These are phyloP conservation scores for Zalerion maritima DNA, from an alignment of 495 filamentous ascomycete genomes.

Conservation along the genomic window DNA sequence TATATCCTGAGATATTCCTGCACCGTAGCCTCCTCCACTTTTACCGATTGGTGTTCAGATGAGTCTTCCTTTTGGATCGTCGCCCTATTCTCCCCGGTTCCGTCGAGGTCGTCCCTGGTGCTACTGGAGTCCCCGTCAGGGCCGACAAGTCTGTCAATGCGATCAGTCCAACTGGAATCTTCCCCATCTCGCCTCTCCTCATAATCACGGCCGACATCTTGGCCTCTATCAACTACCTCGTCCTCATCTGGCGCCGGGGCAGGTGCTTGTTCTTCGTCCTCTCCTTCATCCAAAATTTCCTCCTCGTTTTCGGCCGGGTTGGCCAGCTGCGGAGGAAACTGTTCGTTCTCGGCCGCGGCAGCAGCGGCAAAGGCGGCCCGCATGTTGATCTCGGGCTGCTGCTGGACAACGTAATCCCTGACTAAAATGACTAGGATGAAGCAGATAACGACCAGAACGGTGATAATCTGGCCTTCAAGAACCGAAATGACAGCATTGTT, in stretches of 20 bases:
- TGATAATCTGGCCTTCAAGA: conserved; percentile 87
- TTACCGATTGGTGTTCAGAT: too few species aligned
- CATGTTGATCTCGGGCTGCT: conserved; percentile 68
- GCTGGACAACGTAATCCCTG: conserved; percentile 94
- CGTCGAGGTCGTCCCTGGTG: neutral
- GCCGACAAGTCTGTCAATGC: too few species aligned
- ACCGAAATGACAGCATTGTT: conserved; percentile 74
- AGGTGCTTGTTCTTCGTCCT: conserved; percentile 1
- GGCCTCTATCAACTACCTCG: neutral
- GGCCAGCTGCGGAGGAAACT: conserved; percentile 2
- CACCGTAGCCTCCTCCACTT: conserved; percentile 19
- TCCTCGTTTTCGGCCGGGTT: conserved; percentile 8
- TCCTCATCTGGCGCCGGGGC: neutral
- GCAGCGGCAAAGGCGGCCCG: conserved; percentile 35
- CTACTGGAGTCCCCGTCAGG: neutral
- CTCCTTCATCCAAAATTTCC: conserved; percentile 10
- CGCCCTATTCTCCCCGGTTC: too few species aligned
- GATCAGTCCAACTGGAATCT: too few species aligned
- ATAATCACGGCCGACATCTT: neutral
- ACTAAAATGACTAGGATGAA: conserved; percentile 95
- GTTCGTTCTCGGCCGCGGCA: conserved; percentile 12
- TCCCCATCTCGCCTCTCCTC: conserved; percentile 3
- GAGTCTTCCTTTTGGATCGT: too few species aligned
- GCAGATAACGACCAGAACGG: conserved; percentile 70
- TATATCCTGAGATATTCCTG: conserved; percentile 37